A percentile compares a stretch with the other conserved stretches of the same genome.
These are phyloP conservation scores for Lentinula raphanica DNA, from an alignment of 768 basidiomycete genomes.

Conservation along the genomic window DNA sequence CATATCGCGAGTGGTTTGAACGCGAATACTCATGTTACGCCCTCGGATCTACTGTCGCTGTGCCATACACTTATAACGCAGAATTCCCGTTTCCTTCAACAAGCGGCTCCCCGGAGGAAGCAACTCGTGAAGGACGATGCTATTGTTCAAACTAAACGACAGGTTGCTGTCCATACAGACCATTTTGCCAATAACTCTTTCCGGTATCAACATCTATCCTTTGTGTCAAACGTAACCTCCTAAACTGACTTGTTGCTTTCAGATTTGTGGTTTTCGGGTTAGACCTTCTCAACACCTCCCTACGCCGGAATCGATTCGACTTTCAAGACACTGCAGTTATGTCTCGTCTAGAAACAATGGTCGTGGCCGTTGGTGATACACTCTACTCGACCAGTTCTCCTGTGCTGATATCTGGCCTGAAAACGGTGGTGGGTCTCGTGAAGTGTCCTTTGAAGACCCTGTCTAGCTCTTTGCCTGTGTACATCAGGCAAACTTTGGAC, in stretches of 20 bases:
- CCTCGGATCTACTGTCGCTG: slow-evolving; percentile 68
- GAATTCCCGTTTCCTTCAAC: slow-evolving; percentile 81
- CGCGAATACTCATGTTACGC: slow-evolving; percentile 65
- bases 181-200: slow-evolving; percentile 86
- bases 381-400: slow-evolving; percentile 78
- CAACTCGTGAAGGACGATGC: slow-evolving; percentile 44
- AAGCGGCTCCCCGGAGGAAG: slow-evolving; percentile 37
- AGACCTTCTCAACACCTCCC: slow-evolving; percentile 84
- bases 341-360: slow-evolving; percentile 82
- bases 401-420: slow-evolving; percentile 72
- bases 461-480: slow-evolving; percentile 71
- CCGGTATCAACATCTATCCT: slow-evolving; percentile 43
- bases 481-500: slow-evolving; percentile 77
- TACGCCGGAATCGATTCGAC: slow-evolving; percentile 82
- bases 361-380: slow-evolving; percentile 83
- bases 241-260: slow-evolving; percentile 1
- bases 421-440: slow-evolving; percentile 72
- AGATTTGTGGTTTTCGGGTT: slow-evolving; percentile 91
- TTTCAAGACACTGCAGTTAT: slow-evolving; percentile 70
- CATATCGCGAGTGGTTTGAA: slow-evolving; percentile 83
- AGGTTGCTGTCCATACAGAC: slow-evolving; percentile 46
- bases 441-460: slow-evolving; percentile 80
- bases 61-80: slow-evolving; percentile 90
- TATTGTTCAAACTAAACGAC: slow-evolving; percentile 76
- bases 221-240: background rate